Percentiles rank a stretch among this genome's conserved stretches.
Conservation (phyloP, 2,329 filamentous ascomycete genomes). For the Talaromyces atroroseus region DNA sequence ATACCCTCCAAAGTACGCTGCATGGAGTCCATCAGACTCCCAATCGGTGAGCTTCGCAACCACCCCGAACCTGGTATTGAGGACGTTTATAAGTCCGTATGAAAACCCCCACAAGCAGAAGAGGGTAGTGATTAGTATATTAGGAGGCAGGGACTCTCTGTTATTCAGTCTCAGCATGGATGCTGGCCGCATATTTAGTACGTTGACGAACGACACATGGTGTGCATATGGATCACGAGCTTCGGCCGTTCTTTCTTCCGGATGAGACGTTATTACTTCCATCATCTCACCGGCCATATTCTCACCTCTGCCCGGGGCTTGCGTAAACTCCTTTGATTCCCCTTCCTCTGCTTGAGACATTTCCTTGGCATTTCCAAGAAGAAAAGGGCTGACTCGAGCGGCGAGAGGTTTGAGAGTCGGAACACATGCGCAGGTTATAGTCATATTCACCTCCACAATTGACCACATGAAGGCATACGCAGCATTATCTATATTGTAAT, state of each 20-base stretch:
- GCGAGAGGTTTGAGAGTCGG: constrained; percentile 6
- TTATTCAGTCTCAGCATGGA: neutral
- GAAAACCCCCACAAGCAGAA: constrained; percentile 4
- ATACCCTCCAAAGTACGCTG: constrained; percentile 5
- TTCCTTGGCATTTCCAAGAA: neutral
- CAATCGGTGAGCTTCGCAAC: neutral
- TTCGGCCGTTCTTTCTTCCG: neutral
- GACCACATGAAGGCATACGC: constrained; percentile 6
- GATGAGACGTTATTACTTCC: neutral
- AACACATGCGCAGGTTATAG: constrained; percentile 6
- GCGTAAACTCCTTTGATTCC: neutral
- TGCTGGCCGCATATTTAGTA: constrained; percentile 2
- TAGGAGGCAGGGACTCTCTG: neutral
- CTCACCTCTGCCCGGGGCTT: neutral
- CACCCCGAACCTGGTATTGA: neutral
- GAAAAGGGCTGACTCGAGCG: neutral
- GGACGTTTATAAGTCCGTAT: neutral
- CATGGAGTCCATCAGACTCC: neutral
- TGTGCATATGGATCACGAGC: neutral
- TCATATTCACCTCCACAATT: constrained; percentile 3
- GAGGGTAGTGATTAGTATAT: neutral
- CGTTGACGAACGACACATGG: neutral
- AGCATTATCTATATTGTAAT: neutral
- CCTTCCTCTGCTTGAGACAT: neutral
- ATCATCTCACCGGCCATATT: neutral